These are phyloP conservation scores for Poa pratensis DNA, from an alignment of 176 grass and related monocot genomes.

Conservation along the genomic window DNA sequence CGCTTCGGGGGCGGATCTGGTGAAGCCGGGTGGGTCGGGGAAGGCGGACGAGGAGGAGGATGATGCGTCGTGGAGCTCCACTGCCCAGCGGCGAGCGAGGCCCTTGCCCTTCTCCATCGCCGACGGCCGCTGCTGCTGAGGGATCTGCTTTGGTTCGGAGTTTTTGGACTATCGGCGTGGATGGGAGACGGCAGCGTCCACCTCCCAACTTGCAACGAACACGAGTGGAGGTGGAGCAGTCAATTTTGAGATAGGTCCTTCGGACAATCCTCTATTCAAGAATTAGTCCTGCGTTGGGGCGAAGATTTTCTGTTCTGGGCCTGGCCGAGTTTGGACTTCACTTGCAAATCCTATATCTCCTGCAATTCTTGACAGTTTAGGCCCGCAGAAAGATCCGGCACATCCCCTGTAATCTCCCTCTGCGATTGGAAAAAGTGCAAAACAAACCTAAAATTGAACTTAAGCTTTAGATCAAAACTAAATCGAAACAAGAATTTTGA, in stretches of 20 bases:
- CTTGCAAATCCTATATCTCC: background rate
- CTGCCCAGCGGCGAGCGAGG: conserved; percentile 85
- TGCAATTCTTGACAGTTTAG: too few relatives aligned
- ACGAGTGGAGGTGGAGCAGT: conserved; percentile 18
- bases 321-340: background rate
- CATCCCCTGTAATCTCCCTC: too few relatives aligned
- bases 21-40: conserved; percentile 81
- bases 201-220: conserved; percentile 6
- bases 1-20: conserved; percentile 67
- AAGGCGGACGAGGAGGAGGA: conserved; percentile 54
- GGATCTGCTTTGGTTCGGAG: conserved; percentile 14
- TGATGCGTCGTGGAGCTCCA: conserved; percentile 70
- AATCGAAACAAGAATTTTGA: too few relatives aligned
- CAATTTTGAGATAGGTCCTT: background rate
- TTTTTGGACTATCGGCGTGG: conserved; percentile 11
- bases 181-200: background rate
- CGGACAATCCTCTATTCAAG: background rate
- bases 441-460: too few relatives aligned
- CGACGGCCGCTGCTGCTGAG: conserved; percentile 15
- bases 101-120: conserved; percentile 94
- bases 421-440: too few relatives aligned
- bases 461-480: too few relatives aligned
- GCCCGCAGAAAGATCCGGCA: too few relatives aligned
- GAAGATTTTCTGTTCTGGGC: background rate
- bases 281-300: background rate